phyloP scores from a whole-genome alignment of 2,329 filamentous ascomycete genomes.

The Venturia carpophila region DNA sequence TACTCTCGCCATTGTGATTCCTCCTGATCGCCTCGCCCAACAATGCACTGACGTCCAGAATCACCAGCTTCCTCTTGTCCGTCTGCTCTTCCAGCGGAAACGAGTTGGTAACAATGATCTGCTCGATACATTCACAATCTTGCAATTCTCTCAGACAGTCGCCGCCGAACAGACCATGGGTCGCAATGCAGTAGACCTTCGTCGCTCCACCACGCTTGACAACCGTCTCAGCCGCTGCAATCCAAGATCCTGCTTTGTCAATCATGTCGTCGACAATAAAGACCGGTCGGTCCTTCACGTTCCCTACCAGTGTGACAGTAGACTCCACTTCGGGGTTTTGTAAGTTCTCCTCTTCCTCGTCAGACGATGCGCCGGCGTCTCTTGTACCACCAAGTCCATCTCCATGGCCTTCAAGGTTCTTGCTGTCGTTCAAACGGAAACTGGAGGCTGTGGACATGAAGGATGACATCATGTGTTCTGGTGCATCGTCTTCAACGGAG shows the following conservation, averaged over 20 bases:
- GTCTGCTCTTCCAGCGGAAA: constrained; percentile 81
- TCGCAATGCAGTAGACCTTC: constrained; percentile 95
- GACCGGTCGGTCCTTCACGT: constrained; percentile 79
- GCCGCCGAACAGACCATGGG: constrained; percentile 86
- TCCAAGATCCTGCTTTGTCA: constrained; percentile 94
- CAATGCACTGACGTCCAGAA: constrained; percentile 81
- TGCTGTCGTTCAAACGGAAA: constrained; percentile 39
- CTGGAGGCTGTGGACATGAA: constrained; percentile 75
- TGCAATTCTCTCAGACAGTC: constrained; percentile 86
- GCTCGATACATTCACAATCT: constrained; percentile 85
- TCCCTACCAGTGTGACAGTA: constrained; percentile 94
- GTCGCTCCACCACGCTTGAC: constrained; percentile 87
- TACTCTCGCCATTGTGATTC: constrained; percentile 92
- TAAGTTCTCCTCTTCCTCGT: constrained; percentile 89
- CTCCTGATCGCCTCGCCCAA: constrained; percentile 87
- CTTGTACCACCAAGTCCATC: constrained; percentile 70
- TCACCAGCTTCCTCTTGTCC: constrained; percentile 69
- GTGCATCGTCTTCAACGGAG: constrained; percentile 41
- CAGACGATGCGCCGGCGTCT: constrained; percentile 73
- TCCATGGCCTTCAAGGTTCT: constrained; percentile 12
- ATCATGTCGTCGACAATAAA: constrained; percentile 99
- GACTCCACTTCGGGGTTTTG: constrained; percentile 76
- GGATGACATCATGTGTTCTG: constrained; percentile 79
- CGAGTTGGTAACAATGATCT: constrained; percentile 92
- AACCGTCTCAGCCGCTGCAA: constrained; percentile 92